Base-by-base conservation (phyloP, 208 protist genomes). In the Angomonas desouzai region DNA sequence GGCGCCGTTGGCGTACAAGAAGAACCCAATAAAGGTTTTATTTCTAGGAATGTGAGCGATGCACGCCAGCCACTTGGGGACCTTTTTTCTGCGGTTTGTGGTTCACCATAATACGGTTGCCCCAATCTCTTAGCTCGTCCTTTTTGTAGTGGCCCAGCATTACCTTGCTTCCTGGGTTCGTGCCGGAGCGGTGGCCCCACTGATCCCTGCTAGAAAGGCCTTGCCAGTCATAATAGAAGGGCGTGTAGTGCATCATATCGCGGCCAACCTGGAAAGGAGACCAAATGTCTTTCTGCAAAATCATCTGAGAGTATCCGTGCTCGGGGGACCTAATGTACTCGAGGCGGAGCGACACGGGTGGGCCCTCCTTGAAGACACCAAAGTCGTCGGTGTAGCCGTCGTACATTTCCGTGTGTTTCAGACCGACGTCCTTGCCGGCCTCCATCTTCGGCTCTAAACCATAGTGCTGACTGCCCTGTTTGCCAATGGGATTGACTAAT, bases 371-470 rank as follows among this genome's bases (percentile, higher is more conserved):
- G 66, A 94, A 96, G 18, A 94, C 88, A 47, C 91, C 91, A 70
- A 96, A 96, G 70, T 94, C 87, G 63, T 96, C 91, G 2, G 91
- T 96, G 78, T 94, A 96, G 36, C 91, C 91, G 72, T 96, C 91
- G 67, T 96, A 96, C 87, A 94, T 93, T 66, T 96, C 87, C 33
- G 91, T 96, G 73, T 93, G 86, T 64, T 94, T 94, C 23, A 96
- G 68, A 55, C 91, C 78, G 13, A 85, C 79, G 56, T 96, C 91
- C 55, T 92, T 91, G 48, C 91, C 91, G 0, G 91, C 91, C 68
- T 88, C 82, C 55, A 92, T 66, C 74, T 94, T 94, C 10, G 81
- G 84, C 56, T 91, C 84, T 4, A 78, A 61, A 4, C 85, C 86
- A 71, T 96, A 96, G 70, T 94, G 88, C 65, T 90, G 85, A 51